Conservation (phyloP, 345 rosid genomes). For the Camelina hispida region DNA sequence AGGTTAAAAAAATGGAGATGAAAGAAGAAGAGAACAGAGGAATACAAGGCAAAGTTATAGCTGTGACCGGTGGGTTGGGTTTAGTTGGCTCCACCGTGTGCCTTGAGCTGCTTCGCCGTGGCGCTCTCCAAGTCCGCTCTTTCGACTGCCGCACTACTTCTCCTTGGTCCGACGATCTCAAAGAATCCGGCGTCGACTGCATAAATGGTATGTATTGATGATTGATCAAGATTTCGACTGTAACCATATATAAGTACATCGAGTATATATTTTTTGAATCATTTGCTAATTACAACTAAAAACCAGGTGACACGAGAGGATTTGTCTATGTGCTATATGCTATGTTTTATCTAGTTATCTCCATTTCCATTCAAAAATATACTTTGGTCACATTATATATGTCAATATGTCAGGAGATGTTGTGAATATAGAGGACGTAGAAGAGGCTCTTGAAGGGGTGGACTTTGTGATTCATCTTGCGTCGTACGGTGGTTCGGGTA, state of each 20-base stretch:
- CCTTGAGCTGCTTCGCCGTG: conserved; percentile 70
- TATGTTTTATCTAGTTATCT: neutral
- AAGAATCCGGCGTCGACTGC: conserved; percentile 54
- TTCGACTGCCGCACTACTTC: conserved; percentile 65
- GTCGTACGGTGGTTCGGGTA: conserved; percentile 83
- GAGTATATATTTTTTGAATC: neutral
- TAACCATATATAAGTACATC: neutral
- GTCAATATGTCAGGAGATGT: conserved; percentile 56
- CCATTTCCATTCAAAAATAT: neutral
- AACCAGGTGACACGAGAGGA: neutral
- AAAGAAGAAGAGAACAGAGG: conserved; percentile 60
- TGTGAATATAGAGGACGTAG: conserved; percentile 55
- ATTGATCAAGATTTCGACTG: neutral
- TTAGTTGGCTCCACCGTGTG: conserved; percentile 79
- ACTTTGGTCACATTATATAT: neutral
- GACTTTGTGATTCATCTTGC: conserved; percentile 83
- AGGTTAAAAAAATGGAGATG: conserved; percentile 24
- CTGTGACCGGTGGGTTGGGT: conserved; percentile 77
- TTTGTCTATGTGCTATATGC: neutral
- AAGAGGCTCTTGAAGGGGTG: conserved; percentile 62
- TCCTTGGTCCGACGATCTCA: conserved; percentile 62
- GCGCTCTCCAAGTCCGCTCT: conserved; percentile 78
- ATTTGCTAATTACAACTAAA: neutral
- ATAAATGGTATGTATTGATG: conserved; percentile 74
- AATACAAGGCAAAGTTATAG: conserved; percentile 67